phyloP scores from a whole-genome alignment of 2,329 filamentous ascomycete genomes.

The Ophiostoma australiae region DNA sequence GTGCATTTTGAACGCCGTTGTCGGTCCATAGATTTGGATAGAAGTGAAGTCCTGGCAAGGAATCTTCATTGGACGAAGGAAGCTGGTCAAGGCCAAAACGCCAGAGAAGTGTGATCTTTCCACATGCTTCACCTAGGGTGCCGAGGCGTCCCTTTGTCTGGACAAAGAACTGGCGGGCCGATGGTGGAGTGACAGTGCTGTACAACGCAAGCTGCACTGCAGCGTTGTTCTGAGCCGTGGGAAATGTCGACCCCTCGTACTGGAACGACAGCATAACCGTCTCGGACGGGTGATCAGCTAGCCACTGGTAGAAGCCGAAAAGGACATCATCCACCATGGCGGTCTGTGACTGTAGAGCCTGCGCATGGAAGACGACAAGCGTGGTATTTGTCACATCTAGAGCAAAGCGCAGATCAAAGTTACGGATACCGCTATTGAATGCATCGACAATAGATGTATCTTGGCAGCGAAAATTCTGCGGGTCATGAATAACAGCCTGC shows the following conservation, averaged over 20 bases:
- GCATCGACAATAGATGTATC: background rate
- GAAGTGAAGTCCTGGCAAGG: background rate
- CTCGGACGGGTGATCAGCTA: background rate
- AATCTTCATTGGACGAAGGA: background rate
- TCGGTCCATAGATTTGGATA: background rate
- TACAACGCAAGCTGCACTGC: background rate
- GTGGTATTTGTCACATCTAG: background rate
- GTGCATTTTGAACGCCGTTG: background rate
- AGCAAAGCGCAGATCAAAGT: background rate
- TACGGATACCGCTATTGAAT: background rate
- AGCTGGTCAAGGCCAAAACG: background rate
- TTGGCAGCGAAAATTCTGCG: background rate
- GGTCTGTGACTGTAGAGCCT: background rate
- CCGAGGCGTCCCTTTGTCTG: background rate
- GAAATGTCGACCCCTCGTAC: background rate
- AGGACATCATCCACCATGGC: background rate
- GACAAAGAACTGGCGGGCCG: background rate
- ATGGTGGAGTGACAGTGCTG: background rate
- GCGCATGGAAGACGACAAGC: slow-evolving; percentile 1
- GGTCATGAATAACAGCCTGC: background rate
- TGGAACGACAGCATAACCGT: background rate
- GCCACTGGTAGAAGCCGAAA: background rate
- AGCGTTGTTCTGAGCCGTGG: background rate
- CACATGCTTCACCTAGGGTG: background rate
- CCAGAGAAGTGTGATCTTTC: background rate